Evolutionary conservation across 2,329 filamentous ascomycete genomes (phyloP), one percentile per base, ranked within the genome.

Genomic region (Xylaria sp.): DNA sequence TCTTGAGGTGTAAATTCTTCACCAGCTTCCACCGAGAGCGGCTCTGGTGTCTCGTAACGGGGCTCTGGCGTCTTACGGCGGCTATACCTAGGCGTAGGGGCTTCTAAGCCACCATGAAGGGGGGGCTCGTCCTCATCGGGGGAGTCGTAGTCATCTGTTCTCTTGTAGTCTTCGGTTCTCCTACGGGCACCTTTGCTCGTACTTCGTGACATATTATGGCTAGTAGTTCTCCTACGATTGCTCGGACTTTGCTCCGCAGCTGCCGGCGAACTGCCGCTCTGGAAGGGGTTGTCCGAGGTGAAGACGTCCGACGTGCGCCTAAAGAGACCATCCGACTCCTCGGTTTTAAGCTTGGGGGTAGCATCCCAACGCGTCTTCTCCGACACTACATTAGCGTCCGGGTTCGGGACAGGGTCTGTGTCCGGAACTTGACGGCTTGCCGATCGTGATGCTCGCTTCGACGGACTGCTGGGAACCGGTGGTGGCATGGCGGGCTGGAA

Each of bases 1-100:
- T 93, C 95, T 69, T 97, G 93, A 0, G 94, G 92, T 0, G 94
- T 97, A 72, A 98, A 99, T 75, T 99, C 96, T 78, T 98, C 96
- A 3, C 92, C 92, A 0, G 90, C 84, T 67, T 94, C 90, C 5
- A 92, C 77, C 20, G 49, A 67, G n/a, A 73, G 67, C 3, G 72
- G 63, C 22, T 80, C 80, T 0, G 80, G 79, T 3, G 76, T 77
- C 49, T 75, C 73, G 17, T 77, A 63, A 36, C 60, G 72, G 2
- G 70, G 63, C 33, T 80, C 80, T 0, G 79, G 79, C 1, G 75
- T 76, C 47, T 75, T 74, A 13, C 76, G 69, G 15, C 77, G 77
- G 5, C 73, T 56, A 17, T 79, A 53, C 56, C 82, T 81, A 44
- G 83, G 78, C 49, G 87, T 75, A 0, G 88, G 83, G 36, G 88